Base-by-base conservation (phyloP, 148 eudicot genomes). In the Spergularia marina region DNA sequence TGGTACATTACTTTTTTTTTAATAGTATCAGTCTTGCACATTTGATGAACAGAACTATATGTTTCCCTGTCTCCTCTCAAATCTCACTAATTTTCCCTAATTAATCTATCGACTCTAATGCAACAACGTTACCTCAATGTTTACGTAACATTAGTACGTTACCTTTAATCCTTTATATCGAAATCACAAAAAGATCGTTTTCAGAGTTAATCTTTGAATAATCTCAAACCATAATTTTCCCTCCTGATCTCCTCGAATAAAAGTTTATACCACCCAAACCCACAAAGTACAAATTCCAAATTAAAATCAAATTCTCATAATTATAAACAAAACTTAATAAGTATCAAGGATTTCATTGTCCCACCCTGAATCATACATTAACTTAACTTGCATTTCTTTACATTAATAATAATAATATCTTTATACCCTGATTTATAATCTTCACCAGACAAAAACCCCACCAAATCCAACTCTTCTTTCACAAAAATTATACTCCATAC, bases 261-360 rank as follows among this genome's bases (percentile, higher is more conserved):
- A 25, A 65, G 36, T 36, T 12, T 30, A 7, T 14, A 47, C 15
- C 23, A 4, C 70, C 7, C 70, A 16, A 41, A 67, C 53, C 51
- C 41, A 40, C 12, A 21, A 67, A 17, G 14, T 39, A 34, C 66
- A 62, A 39, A 14, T 34, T 7, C 15, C 16, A 41, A 7, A 73
- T 18, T 62, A 12, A 25, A 51, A 74, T 74, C 47, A 60, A 23
- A 74, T 17, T 17, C 61, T 56, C 20, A 59, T 78, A 72, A 78
- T 71, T 52, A 63, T 9, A 44, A 4, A 44, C 41, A 36, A 13
- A 39, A 20, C 56, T 66, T 71, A 71, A 76, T 57, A 36, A 76
- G 72, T 74, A 76, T 68, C 76, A 67, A 65, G 34, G 78, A 79
- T 83, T 83, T 83, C 36, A 51, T 62, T 83, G 80, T 79, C 77